A percentile compares a stretch with the other conserved stretches of the same genome.
Evolutionary conservation across 345 rosid species (phyloP).

Genomic region (Microcos paniculata): DNA sequence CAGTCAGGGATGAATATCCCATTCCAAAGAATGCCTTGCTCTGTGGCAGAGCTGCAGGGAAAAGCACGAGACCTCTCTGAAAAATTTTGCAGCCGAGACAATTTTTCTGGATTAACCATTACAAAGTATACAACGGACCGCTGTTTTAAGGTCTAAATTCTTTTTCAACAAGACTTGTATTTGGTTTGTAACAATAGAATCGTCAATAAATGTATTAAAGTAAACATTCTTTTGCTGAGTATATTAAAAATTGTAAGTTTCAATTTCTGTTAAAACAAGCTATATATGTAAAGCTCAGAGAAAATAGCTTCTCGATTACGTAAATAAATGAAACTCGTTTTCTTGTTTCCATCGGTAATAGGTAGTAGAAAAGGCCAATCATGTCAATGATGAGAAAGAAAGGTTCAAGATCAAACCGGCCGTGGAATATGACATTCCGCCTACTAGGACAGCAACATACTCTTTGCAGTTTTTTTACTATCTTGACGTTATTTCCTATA

Average conservation of each 20-base stretch:
- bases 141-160: conserved; percentile 24
- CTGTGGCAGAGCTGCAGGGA: conserved; percentile 66
- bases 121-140: conserved; percentile 10
- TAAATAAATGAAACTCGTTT: neutral
- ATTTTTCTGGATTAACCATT: neutral
- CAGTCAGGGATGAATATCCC: conserved; percentile 69
- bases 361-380: neutral
- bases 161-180: conserved; percentile 10
- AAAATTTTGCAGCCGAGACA: neutral
- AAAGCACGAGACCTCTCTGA: conserved; percentile 16
- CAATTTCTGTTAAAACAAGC: neutral
- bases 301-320: too few species aligned
- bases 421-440: neutral
- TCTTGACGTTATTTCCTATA: neutral
- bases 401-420: neutral
- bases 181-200: conserved; percentile 3
- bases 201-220: neutral
- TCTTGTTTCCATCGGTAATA: neutral
- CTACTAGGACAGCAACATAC: neutral
- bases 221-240: neutral
- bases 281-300: neutral
- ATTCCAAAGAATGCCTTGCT: conserved; percentile 75
- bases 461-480: conserved; percentile 1
- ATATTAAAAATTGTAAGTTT: neutral
- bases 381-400: neutral